Evolutionary conservation across 2,329 filamentous ascomycete genomes (phyloP).

Genomic region (Hypoxylon sp.): DNA sequence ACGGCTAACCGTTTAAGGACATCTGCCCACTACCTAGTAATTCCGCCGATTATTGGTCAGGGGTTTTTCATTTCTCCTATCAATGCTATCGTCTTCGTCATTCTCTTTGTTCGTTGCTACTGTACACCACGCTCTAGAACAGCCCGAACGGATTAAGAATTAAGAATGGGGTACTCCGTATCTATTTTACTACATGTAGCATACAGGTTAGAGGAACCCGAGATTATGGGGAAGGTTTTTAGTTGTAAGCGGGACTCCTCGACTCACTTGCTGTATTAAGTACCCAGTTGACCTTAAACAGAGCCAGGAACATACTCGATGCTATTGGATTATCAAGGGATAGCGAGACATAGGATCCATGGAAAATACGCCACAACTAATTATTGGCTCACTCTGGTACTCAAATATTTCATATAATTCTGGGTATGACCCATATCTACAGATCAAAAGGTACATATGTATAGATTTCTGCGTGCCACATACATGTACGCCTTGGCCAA

Average conservation of each 20-base stretch:
- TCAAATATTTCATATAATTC: background rate
- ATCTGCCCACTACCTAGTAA: background rate
- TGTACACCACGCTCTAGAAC: background rate
- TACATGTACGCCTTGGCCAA: background rate
- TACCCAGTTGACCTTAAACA: background rate
- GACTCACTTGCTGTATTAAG: no score
- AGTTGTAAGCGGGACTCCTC: no score
- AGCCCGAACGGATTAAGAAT: background rate
- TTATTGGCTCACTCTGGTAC: background rate
- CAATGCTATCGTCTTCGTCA: conserved; percentile 7
- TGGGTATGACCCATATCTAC: background rate
- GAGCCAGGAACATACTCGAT: background rate
- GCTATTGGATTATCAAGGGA: background rate
- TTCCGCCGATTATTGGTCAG: conserved; percentile 8
- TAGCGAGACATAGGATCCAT: background rate
- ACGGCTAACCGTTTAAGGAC: conserved; percentile 12
- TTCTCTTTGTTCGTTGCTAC: background rate
- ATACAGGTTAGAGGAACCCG: background rate
- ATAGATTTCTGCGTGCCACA: background rate
- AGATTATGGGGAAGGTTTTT: background rate
- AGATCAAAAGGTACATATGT: background rate
- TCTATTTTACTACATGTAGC: background rate
- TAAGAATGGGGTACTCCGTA: background rate
- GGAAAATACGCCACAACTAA: background rate
- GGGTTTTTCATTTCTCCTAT: conserved; percentile 1